phyloP scores from a whole-genome alignment of 2,329 filamentous ascomycete species.

The Coleophoma cylindrospora region DNA sequence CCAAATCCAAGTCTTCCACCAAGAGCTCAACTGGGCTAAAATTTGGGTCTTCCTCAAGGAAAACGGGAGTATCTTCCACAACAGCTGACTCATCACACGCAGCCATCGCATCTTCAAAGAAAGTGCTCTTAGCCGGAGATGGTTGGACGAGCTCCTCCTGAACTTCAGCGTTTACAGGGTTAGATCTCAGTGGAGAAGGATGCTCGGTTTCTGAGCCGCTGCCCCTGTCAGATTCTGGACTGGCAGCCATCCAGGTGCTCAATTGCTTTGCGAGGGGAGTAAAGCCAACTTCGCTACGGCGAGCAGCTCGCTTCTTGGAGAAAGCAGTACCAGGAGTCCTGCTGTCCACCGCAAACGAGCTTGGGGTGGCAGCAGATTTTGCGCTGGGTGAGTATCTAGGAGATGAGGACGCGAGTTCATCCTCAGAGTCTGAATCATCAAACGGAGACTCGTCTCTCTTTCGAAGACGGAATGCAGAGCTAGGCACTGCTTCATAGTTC shows the following conservation, averaged over 20 bases:
- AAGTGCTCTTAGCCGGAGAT: slow-evolving; percentile 38
- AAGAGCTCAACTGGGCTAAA: slow-evolving; percentile 44
- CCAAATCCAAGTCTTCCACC: slow-evolving; percentile 52
- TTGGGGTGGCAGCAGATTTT: slow-evolving; percentile 37
- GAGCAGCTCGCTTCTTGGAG: slow-evolving; percentile 3
- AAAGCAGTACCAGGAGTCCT: slow-evolving; percentile 16
- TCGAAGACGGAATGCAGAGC: slow-evolving; percentile 28
- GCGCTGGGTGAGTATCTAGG: slow-evolving; percentile 20
- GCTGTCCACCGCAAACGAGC: slow-evolving; percentile 16
- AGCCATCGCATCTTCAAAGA: slow-evolving; percentile 59
- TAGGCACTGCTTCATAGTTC: background rate
- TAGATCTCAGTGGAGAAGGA: slow-evolving; percentile 8
- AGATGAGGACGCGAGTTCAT: slow-evolving; percentile 37
- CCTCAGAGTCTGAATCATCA: slow-evolving; percentile 50
- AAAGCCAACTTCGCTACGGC: slow-evolving; percentile 43
- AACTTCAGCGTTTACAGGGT: background rate
- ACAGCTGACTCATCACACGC: slow-evolving; percentile 33
- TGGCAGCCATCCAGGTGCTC: slow-evolving; percentile 57
- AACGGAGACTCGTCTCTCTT: slow-evolving; percentile 41
- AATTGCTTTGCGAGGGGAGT: slow-evolving; percentile 60
- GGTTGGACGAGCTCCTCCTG: slow-evolving; percentile 4
- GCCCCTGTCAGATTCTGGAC: slow-evolving; percentile 35
- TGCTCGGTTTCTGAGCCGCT: slow-evolving; percentile 1
- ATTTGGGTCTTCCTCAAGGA: slow-evolving; percentile 17
- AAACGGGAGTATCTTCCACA: slow-evolving; percentile 15